These are phyloP conservation scores for Dioscorea dumetorum DNA, from an alignment of 106 monocot species.

Conservation along the genomic window DNA sequence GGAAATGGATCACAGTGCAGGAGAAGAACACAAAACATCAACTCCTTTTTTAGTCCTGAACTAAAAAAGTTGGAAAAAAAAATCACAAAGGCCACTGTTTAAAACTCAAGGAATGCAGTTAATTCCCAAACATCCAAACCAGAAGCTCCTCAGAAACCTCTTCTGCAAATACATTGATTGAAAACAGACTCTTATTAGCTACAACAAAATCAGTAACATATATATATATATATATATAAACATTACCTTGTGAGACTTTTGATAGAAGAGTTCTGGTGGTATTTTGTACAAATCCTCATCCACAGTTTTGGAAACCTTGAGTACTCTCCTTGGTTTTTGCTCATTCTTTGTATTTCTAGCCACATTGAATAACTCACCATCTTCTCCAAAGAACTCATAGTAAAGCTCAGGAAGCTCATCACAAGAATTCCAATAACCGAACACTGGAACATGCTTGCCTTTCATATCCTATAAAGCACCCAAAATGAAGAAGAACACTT, in stretches of 20 bases:
- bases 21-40: too few species aligned
- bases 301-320: constrained; percentile 19
- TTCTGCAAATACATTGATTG: constrained; percentile 12
- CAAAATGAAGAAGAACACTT: background rate
- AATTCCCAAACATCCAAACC: constrained; percentile 21
- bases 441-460: background rate
- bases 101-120: constrained; percentile 14
- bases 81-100: too few species aligned
- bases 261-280: constrained; percentile 30
- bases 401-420: constrained; percentile 1
- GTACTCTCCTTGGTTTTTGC: background rate
- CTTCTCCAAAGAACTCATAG: constrained; percentile 6
- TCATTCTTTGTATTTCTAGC: too few species aligned
- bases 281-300: constrained; percentile 49
- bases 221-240: too few species aligned
- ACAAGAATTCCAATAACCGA: constrained; percentile 3
- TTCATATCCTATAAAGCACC: background rate
- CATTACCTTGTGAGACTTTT: constrained; percentile 26
- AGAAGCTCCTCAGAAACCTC: constrained; percentile 16
- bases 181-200: background rate
- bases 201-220: background rate
- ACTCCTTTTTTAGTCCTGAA: too few species aligned
- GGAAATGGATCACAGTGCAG: too few species aligned
- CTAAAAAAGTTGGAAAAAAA: too few species aligned
- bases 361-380: constrained; percentile 1